Base-by-base conservation (phyloP, 176 grass and related monocot genomes). In the Oryza australiensis region DNA sequence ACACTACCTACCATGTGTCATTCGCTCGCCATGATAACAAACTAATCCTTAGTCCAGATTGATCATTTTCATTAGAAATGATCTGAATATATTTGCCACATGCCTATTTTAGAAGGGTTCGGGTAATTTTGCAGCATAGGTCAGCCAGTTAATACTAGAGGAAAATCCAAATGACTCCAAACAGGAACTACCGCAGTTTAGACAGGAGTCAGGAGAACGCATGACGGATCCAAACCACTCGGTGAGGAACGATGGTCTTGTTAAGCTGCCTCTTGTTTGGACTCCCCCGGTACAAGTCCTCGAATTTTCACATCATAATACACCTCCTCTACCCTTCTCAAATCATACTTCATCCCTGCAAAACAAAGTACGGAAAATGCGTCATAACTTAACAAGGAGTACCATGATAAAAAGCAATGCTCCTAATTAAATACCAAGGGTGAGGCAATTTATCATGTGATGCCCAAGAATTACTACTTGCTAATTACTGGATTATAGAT, bases 241-340 rank as follows among this genome's bases (percentile, higher is more conserved):
- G 9, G 40, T 7, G 49, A 41, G 69, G 55, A 41, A 66, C 62
- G 8, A 5, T 43, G 24, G 34, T 22, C 51, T 48, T 72, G 57
- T 59, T 85, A 12, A 7, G 79, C 70, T 18, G 34, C 72, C 27
- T 87, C 90, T 71, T 84, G 75, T 29, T 68, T 71, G 6, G 73
- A 73, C 22, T 85, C 85, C 22, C 29, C 72, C 30, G 92, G 80
- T 27, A 82, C 90, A 8, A 98, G 90, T 77, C 96, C 93, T 41
- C 92, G 82, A 83, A 98, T 95, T 73, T 98, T 98, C 16, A 98
- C 96, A 70, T 98, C 96, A 67, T 98, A 98, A 72, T 90, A 98
- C 7, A 98, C 95, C 76, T 98, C 95, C 78, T 98, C 95, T 42
- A 98, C 92, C 79, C 93, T 94, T 71, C 92, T 93, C 46, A 98